phyloP scores from a whole-genome alignment of 2,329 filamentous ascomycete species.

The Lasiodiplodia theobromae region DNA sequence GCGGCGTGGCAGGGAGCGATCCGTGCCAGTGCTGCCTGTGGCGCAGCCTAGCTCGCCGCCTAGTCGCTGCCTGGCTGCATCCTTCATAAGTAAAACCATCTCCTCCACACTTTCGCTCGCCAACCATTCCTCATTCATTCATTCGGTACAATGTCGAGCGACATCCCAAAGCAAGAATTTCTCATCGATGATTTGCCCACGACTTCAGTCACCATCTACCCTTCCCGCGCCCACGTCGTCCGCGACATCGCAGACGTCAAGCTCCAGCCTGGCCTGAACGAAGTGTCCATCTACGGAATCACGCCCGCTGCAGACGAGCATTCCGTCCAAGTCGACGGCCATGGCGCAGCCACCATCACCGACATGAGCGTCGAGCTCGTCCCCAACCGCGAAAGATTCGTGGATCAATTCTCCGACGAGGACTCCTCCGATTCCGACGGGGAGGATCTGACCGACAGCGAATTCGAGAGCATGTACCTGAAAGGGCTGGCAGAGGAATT shows the following conservation, averaged over 20 bases:
- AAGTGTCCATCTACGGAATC: slow-evolving; percentile 63
- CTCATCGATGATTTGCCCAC: slow-evolving; percentile 63
- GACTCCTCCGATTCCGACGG: slow-evolving; percentile 38
- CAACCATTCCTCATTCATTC: background rate
- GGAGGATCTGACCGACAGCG: slow-evolving; percentile 48
- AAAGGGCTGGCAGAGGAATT: slow-evolving; percentile 34
- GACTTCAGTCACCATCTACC: slow-evolving; percentile 69
- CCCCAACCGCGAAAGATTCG: slow-evolving; percentile 62
- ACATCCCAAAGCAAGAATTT: slow-evolving; percentile 30
- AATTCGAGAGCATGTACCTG: slow-evolving; percentile 59
- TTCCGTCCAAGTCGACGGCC: slow-evolving; percentile 67
- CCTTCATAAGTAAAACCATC: slow-evolving; percentile 4
- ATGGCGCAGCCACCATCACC: slow-evolving; percentile 64
- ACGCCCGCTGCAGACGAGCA: slow-evolving; percentile 62
- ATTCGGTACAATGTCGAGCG: slow-evolving; percentile 17
- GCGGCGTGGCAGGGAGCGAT: background rate
- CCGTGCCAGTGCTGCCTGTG: slow-evolving; percentile 21
- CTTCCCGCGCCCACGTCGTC: slow-evolving; percentile 65
- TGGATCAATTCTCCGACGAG: slow-evolving; percentile 60
- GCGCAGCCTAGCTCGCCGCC: slow-evolving; percentile 3
- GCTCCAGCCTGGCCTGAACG: slow-evolving; percentile 63
- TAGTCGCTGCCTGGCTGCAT: slow-evolving; percentile 20
- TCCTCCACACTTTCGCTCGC: background rate
- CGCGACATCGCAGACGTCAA: slow-evolving; percentile 65
- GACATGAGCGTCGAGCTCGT: slow-evolving; percentile 69